Evolutionary conservation across 306 rosid species (phyloP).

Genomic region (Ceratonia siliqua): DNA sequence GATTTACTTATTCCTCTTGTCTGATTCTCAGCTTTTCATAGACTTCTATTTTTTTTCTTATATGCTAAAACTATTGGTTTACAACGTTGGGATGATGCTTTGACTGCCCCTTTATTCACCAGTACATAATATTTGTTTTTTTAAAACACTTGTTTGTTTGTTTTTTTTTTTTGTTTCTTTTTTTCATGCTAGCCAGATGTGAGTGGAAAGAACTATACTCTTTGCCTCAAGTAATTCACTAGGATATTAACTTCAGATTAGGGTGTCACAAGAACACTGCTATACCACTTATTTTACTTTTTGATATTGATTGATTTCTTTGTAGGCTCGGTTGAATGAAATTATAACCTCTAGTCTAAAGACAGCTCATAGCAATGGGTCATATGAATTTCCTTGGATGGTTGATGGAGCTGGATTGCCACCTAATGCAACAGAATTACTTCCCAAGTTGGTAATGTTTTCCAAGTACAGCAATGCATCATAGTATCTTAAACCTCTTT

Average conservation of each 20-base stretch:
- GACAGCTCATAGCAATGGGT: slow-evolving; percentile 45
- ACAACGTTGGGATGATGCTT: background rate
- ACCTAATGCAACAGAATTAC: slow-evolving; percentile 77
- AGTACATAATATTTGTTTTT: background rate
- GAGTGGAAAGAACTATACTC: background rate
- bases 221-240: slow-evolving; percentile 7
- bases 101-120: background rate
- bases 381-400: slow-evolving; percentile 72
- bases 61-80: background rate
- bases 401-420: slow-evolving; percentile 91
- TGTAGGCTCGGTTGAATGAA: slow-evolving; percentile 82
- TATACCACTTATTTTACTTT: slow-evolving; percentile 25
- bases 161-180: background rate
- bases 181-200: background rate
- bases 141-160: background rate
- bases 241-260: slow-evolving; percentile 30
- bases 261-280: background rate
- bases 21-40: background rate
- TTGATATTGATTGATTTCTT: slow-evolving; percentile 15
- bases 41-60: background rate
- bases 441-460: slow-evolving; percentile 74
- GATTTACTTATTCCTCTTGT: background rate
- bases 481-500: slow-evolving; percentile 21
- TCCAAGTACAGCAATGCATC: background rate
- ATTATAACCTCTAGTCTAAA: slow-evolving; percentile 59